Conservation (phyloP, 495 filamentous ascomycete species). For the Apodospora peruviana region DNA sequence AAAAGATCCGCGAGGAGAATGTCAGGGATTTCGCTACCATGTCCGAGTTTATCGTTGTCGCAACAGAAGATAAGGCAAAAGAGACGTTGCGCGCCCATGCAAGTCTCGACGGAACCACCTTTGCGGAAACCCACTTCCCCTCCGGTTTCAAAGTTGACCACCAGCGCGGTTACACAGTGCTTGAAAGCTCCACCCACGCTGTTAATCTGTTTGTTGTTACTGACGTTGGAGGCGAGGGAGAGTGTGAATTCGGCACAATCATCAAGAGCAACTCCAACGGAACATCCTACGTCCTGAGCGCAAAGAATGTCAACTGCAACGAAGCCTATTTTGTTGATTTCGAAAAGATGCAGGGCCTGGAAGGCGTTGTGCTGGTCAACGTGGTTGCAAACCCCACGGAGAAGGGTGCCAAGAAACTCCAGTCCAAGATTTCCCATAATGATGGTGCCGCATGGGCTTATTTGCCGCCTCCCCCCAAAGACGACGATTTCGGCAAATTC, state of each 20-base stretch:
- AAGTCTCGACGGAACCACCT: constrained; percentile 74
- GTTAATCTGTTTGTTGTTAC: constrained; percentile 88
- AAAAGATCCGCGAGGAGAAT: constrained; percentile 52
- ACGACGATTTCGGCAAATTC: constrained; percentile 68
- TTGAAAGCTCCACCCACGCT: constrained; percentile 87
- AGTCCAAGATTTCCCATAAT: constrained; percentile 90
- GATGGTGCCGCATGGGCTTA: constrained; percentile 83
- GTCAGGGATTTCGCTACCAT: constrained; percentile 86
- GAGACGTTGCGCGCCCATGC: constrained; percentile 69
- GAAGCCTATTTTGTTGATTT: constrained; percentile 79
- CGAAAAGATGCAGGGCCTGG: constrained; percentile 86
- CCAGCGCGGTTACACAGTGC: constrained; percentile 80
- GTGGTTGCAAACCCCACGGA: constrained; percentile 66
- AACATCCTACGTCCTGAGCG: constrained; percentile 82
- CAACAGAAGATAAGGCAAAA: constrained; percentile 58
- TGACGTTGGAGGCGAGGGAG: constrained; percentile 44
- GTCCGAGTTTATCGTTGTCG: constrained; percentile 92
- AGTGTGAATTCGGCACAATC: constrained; percentile 71
- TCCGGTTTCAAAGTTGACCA: constrained; percentile 67
- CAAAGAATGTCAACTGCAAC: constrained; percentile 72
- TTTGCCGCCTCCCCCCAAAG: constrained; percentile 56
- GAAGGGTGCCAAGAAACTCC: constrained; percentile 71
- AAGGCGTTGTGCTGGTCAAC: constrained; percentile 85
- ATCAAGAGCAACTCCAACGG: constrained; percentile 98
- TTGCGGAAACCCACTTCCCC: constrained; percentile 82